Conservation (phyloP, 768 basidiomycete species). For the Suillus brevipes region DNA sequence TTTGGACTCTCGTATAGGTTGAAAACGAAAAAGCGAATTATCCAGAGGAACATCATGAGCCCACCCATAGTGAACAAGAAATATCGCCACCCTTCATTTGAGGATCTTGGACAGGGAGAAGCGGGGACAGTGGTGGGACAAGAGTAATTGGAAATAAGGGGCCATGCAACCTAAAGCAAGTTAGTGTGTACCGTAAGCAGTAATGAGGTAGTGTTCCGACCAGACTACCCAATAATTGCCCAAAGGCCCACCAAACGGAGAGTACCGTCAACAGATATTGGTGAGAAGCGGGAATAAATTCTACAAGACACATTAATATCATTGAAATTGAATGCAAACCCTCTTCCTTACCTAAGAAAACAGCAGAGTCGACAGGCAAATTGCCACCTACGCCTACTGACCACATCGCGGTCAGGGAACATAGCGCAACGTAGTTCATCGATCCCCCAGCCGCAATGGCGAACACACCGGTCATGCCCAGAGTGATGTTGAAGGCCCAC, state of each 20-base stretch:
- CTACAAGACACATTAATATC: constrained; percentile 29
- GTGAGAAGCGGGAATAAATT: constrained; percentile 69
- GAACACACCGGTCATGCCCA: constrained; percentile 67
- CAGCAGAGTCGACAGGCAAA: constrained; percentile 72
- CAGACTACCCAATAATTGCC: constrained; percentile 62
- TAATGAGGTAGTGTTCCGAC: constrained; percentile 11
- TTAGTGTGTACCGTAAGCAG: neutral
- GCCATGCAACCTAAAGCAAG: constrained; percentile 61
- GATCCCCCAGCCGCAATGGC: constrained; percentile 63
- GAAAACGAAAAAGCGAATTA: constrained; percentile 67
- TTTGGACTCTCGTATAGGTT: constrained; percentile 69
- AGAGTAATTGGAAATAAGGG: constrained; percentile 67
- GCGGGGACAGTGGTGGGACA: constrained; percentile 40
- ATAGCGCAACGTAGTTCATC: constrained; percentile 50
- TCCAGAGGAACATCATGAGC: constrained; percentile 62
- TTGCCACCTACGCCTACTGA: constrained; percentile 75
- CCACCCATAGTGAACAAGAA: constrained; percentile 75
- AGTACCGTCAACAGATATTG: constrained; percentile 76
- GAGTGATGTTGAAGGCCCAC: constrained; percentile 69
- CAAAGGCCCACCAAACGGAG: constrained; percentile 80
- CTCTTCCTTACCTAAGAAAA: constrained; percentile 62
- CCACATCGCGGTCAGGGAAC: constrained; percentile 54
- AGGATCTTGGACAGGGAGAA: constrained; percentile 51
- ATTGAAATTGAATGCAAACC: neutral
- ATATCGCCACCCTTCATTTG: constrained; percentile 76